A percentile compares a stretch with the other conserved stretches of the same genome.
phyloP scores from a whole-genome alignment of 495 filamentous ascomycete genomes.

The Lophium mytilinum region DNA sequence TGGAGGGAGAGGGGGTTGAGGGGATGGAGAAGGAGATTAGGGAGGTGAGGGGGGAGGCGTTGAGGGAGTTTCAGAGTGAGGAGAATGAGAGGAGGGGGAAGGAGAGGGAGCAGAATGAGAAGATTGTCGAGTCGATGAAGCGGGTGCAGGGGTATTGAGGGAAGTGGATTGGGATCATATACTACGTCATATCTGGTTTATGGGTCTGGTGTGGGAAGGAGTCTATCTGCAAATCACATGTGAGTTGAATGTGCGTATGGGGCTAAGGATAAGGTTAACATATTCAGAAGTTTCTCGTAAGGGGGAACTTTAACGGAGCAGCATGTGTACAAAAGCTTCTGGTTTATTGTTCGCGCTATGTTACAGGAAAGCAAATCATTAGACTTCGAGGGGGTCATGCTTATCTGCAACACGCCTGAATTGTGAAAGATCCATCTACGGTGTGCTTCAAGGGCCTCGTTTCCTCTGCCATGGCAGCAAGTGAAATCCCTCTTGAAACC shows the following conservation, averaged over 20 bases:
- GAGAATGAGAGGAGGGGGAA: constrained; percentile 5
- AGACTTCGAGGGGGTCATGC: neutral
- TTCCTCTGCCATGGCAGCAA: neutral
- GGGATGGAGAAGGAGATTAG: constrained; percentile 40
- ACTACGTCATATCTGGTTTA: too few relatives aligned
- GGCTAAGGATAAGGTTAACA: too few relatives aligned
- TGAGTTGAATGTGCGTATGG: too few relatives aligned
- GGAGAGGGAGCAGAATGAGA: constrained; percentile 4
- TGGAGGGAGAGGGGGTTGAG: constrained; percentile 47
- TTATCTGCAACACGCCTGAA: neutral
- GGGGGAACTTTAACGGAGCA: too few relatives aligned
- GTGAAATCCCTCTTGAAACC: neutral
- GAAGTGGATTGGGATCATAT: neutral
- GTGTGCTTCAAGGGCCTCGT: neutral
- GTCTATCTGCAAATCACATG: neutral
- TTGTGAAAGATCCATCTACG: neutral
- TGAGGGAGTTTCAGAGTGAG: constrained; percentile 6
- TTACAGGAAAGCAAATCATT: constrained; percentile 3
- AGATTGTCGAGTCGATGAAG: constrained; percentile 6
- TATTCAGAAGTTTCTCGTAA: too few relatives aligned
- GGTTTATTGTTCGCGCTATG: neutral
- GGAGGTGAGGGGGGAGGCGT: neutral
- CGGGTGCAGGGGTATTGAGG: constrained; percentile 1
- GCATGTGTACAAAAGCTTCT: neutral
- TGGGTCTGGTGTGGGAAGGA: neutral